Percentiles rank a stretch among this genome's conserved stretches.
Evolutionary conservation across 2,329 filamentous ascomycete species (phyloP).

Genomic region (Aspergillus sp.): DNA sequence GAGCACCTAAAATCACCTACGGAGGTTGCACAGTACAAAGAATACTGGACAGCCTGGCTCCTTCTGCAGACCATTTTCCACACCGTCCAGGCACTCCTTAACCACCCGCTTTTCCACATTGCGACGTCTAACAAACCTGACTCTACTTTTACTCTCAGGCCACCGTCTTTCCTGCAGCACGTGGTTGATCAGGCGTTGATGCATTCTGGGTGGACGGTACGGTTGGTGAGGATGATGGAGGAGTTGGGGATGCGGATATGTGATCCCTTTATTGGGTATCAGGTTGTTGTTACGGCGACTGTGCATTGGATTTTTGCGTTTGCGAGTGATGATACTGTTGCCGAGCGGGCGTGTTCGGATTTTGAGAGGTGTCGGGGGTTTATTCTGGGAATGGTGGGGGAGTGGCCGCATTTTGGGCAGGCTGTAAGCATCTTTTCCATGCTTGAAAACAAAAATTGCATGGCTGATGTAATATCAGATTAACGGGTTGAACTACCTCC

Average conservation of each 20-base stretch:
- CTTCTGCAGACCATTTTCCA: slow-evolving; percentile 3
- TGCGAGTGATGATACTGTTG: slow-evolving; percentile 1
- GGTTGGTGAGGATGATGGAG: slow-evolving; percentile 1
- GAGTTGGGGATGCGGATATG: not conserved
- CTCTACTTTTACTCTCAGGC: not conserved
- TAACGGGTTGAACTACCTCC: not conserved
- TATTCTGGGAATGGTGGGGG: not conserved
- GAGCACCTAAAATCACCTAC: not conserved
- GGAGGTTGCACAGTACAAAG: not conserved
- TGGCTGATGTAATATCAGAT: not conserved
- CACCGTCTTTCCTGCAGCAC: slow-evolving; percentile 4
- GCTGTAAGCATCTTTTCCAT: not conserved
- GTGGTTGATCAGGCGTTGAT: slow-evolving; percentile 5
- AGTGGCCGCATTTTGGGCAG: slow-evolving; percentile 2
- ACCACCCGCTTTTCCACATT: slow-evolving; percentile 6
- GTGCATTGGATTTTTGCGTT: slow-evolving; percentile 7
- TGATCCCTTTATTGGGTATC: slow-evolving; percentile 4
- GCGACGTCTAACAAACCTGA: not conserved
- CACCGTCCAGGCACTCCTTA: not conserved
- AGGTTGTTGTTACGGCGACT: slow-evolving; percentile 2
- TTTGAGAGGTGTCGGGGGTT: not conserved
- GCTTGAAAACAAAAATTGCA: not conserved
- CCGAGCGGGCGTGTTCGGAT: not conserved
- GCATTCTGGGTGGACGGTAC: slow-evolving; percentile 5
- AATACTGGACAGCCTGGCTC: slow-evolving; percentile 5